Evolutionary conservation across 768 basidiomycete species (phyloP), one percentile per base, ranked within the genome.

Genomic region (Ramaria sp.): DNA sequence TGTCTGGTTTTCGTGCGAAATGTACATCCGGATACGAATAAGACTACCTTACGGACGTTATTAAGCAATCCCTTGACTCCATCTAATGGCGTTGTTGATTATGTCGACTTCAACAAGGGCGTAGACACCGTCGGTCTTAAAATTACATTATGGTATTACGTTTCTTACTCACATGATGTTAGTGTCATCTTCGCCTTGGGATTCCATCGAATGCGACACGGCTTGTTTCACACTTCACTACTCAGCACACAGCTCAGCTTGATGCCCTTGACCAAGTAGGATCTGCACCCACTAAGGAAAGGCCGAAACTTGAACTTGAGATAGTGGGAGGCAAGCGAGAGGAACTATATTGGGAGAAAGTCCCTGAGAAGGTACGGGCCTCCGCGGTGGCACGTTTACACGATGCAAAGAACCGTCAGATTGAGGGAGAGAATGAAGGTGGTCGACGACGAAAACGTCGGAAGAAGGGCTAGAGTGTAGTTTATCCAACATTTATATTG

Each of bases 101-200:
- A 92, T 53, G 76, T 90, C 16, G 88, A 91, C 66, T 90, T 78
- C 64, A 79, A 64, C 59, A 90, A 88, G 64, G 83, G 85, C 15
- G 80, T 85, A 73, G 81, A 87, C 58, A 74, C 76, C 16, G 88
- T 88, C 61, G 44, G 80, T 70, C 20, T 16, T 41, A 16, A 48
- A 2, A 47, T 38, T 58, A 48, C 8, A 20, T 48, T 5, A 45
- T 24, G 16, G n/a, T 45, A 24, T 3, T 15, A 10, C 51, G n/a
- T 34, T 42, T 9, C 50, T 22, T 10, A 44, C n/a, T 27, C 8
- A 12, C 25, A 7, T 39, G 8, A 34, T n/a, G 13, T 58, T n/a
- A 90, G 87, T 92, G 88, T 57, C 71, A 88, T 63, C 65, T 91
- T 24, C 87, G 89, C 8, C 68, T 89, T 3, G 69, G 81, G 1